These are phyloP conservation scores for Chrysochromulina parva DNA, from an alignment of 78 protist genomes.

Conservation along the genomic window DNA sequence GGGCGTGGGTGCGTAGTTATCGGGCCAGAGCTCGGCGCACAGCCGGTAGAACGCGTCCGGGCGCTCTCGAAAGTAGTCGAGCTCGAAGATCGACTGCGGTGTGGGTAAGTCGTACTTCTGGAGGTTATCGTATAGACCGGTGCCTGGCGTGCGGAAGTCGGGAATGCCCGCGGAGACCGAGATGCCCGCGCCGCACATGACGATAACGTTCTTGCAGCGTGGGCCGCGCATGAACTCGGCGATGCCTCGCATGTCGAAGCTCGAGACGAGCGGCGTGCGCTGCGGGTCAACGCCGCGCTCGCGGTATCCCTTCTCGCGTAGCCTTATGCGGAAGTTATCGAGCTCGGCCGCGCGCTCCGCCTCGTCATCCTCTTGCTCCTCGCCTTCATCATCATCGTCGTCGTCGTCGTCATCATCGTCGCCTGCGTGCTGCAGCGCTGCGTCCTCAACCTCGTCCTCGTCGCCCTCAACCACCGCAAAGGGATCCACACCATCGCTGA, in stretches of 20 bases:
- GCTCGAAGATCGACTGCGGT: conserved; percentile 45
- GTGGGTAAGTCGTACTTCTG: conserved; percentile 36
- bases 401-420: too few relatives aligned
- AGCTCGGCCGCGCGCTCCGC: too few relatives aligned
- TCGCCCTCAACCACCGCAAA: too few relatives aligned
- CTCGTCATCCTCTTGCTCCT: too few relatives aligned
- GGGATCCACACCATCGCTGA: too few relatives aligned
- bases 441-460: too few relatives aligned
- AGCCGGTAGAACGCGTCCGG: conserved; percentile 35
- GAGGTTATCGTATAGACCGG: conserved; percentile 22
- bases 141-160: conserved; percentile 45
- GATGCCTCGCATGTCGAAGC: neutral
- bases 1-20: conserved; percentile 32
- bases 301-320: too few relatives aligned
- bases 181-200: conserved; percentile 52
- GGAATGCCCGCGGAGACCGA: conserved; percentile 53
- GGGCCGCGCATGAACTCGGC: neutral
- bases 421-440: too few relatives aligned
- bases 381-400: too few relatives aligned
- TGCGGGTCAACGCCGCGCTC: too few relatives aligned
- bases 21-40: conserved; percentile 14
- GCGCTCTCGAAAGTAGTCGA: conserved; percentile 30
- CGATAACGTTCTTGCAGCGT: neutral
- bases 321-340: too few relatives aligned
- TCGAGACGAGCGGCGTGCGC: neutral